Evolutionary conservation across 805 yeast genomes (phyloP), one percentile per base, ranked within the genome.

Genomic region (Priceomyces castillae): DNA sequence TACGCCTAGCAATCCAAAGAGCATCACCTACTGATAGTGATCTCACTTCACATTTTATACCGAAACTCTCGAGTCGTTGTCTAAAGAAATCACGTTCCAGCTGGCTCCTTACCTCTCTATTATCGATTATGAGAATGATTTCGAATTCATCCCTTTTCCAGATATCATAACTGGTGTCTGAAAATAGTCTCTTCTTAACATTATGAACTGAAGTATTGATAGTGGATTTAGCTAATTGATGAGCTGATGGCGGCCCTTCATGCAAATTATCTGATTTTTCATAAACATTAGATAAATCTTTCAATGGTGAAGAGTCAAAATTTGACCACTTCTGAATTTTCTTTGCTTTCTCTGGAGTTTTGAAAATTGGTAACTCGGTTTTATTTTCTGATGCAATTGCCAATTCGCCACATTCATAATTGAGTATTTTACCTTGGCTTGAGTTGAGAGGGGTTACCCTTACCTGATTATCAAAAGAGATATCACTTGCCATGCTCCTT

Each of bases 21-120:
- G 84, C 84, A 66, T 94, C 99, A 4, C 99, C 98, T 2, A 90
- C 78, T 0, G 94, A 67, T 22, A 94, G 68, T 1, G 86, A 69
- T 38, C 78, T 61, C 1, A 75, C 77, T 16, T 78, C 82, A 40
- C 78, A 69, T 3, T 65, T 60, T 1, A 85, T 68, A 0, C 81
- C 82, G 7, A 69, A 57, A 15, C 69, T 61, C 0, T 55, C 57
- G 14, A 92, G 66, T 33, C 82, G 77, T 2, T 69, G 72, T 1
- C 71, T 64, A 56, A 94, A 90, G 59, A 78, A 89, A 43, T 80
- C 84, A 11, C 97, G 71, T 34, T 90, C 89, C 23, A 62, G 62
- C 46, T 69, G 69, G 0, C 92, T 81, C 51, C 86, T 73, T 2
- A 90, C 73, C 61, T 92, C 99, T 49, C 98, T 74, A 53, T 81